A percentile compares a stretch with the other conserved stretches of the same genome.
Evolutionary conservation across 2,329 filamentous ascomycete species (phyloP).

Genomic region (Cladosporium sp.): DNA sequence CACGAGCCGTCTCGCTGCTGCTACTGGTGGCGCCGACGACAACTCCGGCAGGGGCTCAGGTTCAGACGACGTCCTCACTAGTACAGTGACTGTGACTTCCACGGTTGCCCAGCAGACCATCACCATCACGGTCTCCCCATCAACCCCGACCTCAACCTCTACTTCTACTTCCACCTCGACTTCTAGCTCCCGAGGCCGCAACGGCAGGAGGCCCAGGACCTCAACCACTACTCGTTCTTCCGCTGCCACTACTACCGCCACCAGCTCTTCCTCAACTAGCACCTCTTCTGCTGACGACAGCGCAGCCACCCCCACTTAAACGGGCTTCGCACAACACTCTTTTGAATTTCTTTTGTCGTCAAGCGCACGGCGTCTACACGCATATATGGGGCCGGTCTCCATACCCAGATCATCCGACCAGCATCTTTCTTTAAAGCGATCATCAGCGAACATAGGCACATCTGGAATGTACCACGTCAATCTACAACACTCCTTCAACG

Average conservation of each 20-base stretch:
- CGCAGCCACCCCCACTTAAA: neutral
- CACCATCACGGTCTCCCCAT: neutral
- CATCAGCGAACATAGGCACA: neutral
- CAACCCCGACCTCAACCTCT: neutral
- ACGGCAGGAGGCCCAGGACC: constrained; percentile 4
- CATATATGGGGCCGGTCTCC: neutral
- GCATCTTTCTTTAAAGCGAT: neutral
- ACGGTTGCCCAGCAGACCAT: neutral
- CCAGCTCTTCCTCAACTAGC: neutral
- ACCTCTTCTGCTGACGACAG: constrained; percentile 3
- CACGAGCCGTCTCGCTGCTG: neutral
- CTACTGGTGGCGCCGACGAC: neutral
- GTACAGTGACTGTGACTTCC: neutral
- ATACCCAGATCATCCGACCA: neutral
- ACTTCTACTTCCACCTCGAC: neutral
- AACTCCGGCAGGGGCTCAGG: neutral
- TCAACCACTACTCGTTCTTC: neutral
- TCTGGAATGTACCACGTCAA: too few species aligned
- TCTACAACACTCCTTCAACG: too few species aligned
- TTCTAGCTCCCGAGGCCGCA: neutral
- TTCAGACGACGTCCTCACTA: constrained; percentile 1
- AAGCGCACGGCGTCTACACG: neutral
- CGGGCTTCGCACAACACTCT: neutral
- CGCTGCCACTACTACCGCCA: too few species aligned
- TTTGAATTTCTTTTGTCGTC: neutral